Base-by-base conservation (phyloP, 2,329 filamentous ascomycete species). In the Capronia coronata region DNA sequence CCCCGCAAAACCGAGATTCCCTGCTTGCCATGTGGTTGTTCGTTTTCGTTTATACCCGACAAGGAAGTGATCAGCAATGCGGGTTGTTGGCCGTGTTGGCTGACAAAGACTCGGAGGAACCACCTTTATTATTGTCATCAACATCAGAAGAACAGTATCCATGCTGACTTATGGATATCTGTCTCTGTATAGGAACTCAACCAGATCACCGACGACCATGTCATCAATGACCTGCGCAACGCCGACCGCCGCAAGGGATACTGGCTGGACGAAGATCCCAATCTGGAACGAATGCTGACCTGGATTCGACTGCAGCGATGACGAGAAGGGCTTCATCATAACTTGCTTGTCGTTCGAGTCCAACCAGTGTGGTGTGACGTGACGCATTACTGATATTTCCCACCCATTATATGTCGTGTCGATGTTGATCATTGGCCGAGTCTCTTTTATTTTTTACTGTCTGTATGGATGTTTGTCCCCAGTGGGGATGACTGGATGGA, bases 231-330 rank as follows among this genome's bases (percentile, higher is more conserved):
- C 23, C 71, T 83, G 14, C 73, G 75, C 54, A 67, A 71, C 21
- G 73, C 76, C 34, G 80, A 83, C 60, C 60, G 68, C 37, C 67
- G 74, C 35, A 76, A 78, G 55, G 75, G 77, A 32, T 79, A 81
- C 66, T 83, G 79, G 79, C 67, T 82, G 38, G 66, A 68, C 30
- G 80, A 83, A 54, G 80, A 83, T 60, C 80, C 80, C 2, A 69
- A 75, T 6, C 65, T 82, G 49, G 67, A 70, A 13, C 68, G 68
- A 16, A 77, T 80, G 41, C 70, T 68, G 19, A 61, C 62, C 27
- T 74, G 71, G 68, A 69, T 73, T 37, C 64, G 62, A 39, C 62
- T 65, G 25, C 67, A 68, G 49, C 63, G 62, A 50, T 66, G 50
- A 58, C n/a, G 39, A 21, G 13, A 4, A 3, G 7, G 3, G n/a